Evolutionary conservation across 805 yeast genomes (phyloP), one percentile per base, ranked within the genome.

Genomic region (Cyberlindnera sargentensis): DNA sequence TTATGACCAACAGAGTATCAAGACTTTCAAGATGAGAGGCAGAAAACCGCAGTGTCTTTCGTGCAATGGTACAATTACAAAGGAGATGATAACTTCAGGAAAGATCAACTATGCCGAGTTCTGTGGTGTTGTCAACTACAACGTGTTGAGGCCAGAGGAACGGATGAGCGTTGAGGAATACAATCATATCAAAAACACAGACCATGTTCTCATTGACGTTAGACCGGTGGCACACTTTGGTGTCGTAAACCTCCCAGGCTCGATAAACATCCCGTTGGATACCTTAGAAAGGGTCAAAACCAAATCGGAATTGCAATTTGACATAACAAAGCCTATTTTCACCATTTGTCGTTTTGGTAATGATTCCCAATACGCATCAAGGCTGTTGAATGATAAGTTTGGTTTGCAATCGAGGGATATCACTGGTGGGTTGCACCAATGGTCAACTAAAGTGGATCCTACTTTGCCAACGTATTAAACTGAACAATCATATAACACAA

Each of bases 311-410:
- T 47, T 62, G 54, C 51, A 57, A 4, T 58, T 68, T 4, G 65
- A 66, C 29, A 37, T 52, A 3, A 27, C 43, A 6, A 55, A 67
- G n/a, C 66, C 66, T 1, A 60, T 84, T 0, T 73, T 71, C 43
- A 84, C 88, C 0, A 68, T 91, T 20, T 93, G 99, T 62, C 71
- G 97, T 30, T 80, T 72, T 57, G 99, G 99, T 8, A 89, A 87
- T 60, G 98, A 93, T 59, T 90, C 98, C 0, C 89, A 85, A 55
- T 61, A 78, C 15, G 95, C 96, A 0, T 80, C 84, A 1, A 62
- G 70, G 44, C 63, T 70, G 36, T 61, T 90, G 37, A 67, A 72
- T 40, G 76, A 75, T 25, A 68, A 70, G 2, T 67, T 75, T 37
- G 76, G 78, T 0, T 63, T 76, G 15, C 45, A 55, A 0, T 86